phyloP scores from a whole-genome alignment of 2,329 filamentous ascomycete genomes.

The Coniochaeta sp. region DNA sequence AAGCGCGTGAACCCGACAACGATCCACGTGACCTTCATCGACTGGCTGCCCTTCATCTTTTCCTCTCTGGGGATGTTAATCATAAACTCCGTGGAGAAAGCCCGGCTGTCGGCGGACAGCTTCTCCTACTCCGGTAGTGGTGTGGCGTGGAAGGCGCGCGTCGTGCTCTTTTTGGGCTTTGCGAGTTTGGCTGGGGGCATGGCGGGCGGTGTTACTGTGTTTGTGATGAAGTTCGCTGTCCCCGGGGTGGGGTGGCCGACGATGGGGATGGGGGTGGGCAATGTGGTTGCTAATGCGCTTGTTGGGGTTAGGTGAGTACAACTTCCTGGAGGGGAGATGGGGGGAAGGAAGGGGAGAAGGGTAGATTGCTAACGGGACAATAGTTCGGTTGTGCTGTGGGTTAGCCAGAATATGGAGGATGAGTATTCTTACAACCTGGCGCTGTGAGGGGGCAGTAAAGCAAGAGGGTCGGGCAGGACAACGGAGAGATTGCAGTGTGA shows the following conservation, averaged over 20 bases:
- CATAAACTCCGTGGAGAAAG: conserved; percentile 64
- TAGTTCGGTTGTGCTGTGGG: conserved; percentile 58
- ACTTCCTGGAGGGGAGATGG: too few relatives aligned
- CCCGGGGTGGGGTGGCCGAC: conserved; percentile 51
- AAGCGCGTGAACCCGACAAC: conserved; percentile 54
- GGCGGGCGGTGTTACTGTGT: conserved; percentile 62
- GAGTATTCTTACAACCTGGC: conserved; percentile 64
- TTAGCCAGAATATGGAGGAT: conserved; percentile 67
- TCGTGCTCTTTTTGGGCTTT: conserved; percentile 62
- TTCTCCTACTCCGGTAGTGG: conserved; percentile 56
- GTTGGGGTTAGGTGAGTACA: conserved; percentile 54
- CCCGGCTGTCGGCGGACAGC: conserved; percentile 55
- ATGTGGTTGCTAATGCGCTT: conserved; percentile 57
- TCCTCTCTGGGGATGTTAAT: conserved; percentile 62
- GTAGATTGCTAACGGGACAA: conserved; percentile 9
- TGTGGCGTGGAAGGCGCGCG: conserved; percentile 62
- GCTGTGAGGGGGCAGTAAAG: conserved; percentile 43
- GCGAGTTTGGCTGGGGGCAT: conserved; percentile 59
- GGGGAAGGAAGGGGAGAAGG: too few relatives aligned
- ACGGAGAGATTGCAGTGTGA: neutral
- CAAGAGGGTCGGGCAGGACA: neutral
- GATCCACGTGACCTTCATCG: conserved; percentile 59
- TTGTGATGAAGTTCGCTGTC: conserved; percentile 59
- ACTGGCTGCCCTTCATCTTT: conserved; percentile 65
- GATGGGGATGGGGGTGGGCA: conserved; percentile 58